These are phyloP conservation scores for Auriscalpium vulgare DNA, from an alignment of 768 basidiomycete species.

Conservation along the genomic window DNA sequence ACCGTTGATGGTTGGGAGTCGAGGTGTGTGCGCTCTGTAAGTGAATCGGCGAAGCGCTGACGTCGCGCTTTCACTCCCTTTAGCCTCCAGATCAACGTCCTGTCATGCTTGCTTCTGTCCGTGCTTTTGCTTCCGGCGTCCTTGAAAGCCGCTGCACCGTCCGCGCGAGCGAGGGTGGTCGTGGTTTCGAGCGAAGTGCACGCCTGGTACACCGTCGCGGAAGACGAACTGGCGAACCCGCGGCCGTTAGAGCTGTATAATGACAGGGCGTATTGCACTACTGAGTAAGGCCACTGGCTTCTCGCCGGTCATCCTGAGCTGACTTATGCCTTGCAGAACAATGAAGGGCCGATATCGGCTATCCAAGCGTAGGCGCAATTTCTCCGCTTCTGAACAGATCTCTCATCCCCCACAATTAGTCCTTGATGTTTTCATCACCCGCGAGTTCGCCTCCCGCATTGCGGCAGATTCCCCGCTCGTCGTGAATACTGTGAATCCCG, in stretches of 20 bases:
- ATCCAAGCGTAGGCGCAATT: constrained; percentile 6
- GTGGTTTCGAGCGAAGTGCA: constrained; percentile 38
- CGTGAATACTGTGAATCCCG: constrained; percentile 8
- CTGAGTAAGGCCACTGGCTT: background rate
- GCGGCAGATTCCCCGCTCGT: constrained; percentile 8
- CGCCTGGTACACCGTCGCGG: background rate
- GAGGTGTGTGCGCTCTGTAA: constrained; percentile 12
- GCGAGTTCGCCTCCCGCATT: constrained; percentile 9
- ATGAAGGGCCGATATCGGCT: constrained; percentile 1
- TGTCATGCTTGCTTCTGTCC: constrained; percentile 33
- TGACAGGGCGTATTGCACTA: constrained; percentile 3
- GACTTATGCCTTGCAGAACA: background rate
- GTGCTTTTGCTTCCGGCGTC: constrained; percentile 37
- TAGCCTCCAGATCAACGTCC: constrained; percentile 41
- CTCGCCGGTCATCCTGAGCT: background rate
- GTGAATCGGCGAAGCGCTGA: too few relatives aligned
- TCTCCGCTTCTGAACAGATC: too few relatives aligned
- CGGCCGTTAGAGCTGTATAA: constrained; percentile 1
- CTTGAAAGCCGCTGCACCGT: constrained; percentile 21
- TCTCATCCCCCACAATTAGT: background rate
- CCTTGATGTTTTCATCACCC: constrained; percentile 10
- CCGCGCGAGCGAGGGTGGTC: constrained; percentile 25
- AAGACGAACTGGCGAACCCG: background rate
- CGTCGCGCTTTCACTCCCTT: too few relatives aligned
- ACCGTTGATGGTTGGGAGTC: constrained; percentile 23